Conservation (phyloP, 768 basidiomycete genomes). For the Xerocomellus intermedius region DNA sequence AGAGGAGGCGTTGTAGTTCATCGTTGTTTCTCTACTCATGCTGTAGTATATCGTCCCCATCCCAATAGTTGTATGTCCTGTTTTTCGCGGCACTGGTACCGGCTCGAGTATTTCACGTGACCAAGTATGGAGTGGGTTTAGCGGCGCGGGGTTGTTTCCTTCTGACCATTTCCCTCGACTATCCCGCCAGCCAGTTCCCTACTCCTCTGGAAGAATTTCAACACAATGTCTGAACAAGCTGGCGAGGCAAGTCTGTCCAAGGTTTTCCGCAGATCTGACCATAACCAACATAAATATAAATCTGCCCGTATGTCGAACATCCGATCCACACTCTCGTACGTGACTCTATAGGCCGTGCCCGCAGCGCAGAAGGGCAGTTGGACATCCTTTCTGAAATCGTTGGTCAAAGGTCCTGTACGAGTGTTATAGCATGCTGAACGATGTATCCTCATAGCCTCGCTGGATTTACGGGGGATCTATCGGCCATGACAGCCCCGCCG, state of each 20-base stretch:
- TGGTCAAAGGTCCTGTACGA: constrained; percentile 29
- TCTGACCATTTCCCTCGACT: constrained; percentile 9
- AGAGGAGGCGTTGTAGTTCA: constrained; percentile 79
- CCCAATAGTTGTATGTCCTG: constrained; percentile 7
- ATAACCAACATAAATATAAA: constrained; percentile 24
- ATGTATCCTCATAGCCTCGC: constrained; percentile 55
- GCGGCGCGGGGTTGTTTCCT: neutral
- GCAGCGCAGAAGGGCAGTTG: constrained; percentile 82
- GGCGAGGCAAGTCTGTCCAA: constrained; percentile 38
- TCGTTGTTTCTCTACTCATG: neutral
- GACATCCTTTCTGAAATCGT: constrained; percentile 92
- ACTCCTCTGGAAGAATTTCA: neutral
- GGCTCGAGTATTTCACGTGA: constrained; percentile 23
- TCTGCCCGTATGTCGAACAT: constrained; percentile 38
- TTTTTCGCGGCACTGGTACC: neutral
- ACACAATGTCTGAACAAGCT: constrained; percentile 39
- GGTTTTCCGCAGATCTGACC: constrained; percentile 23
- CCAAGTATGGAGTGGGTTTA: neutral
- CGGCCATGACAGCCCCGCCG: constrained; percentile 78
- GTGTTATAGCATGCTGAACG: neutral
- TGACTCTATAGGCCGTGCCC: constrained; percentile 61
- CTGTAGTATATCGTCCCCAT: constrained; percentile 17
- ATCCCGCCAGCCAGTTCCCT: constrained; percentile 11
- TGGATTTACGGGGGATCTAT: constrained; percentile 85
- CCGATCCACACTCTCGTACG: constrained; percentile 18